Percentiles rank a stretch among this genome's conserved stretches.
Evolutionary conservation across 352 stramenopile species (phyloP).

Genomic region (Globisporangium spinosum): DNA sequence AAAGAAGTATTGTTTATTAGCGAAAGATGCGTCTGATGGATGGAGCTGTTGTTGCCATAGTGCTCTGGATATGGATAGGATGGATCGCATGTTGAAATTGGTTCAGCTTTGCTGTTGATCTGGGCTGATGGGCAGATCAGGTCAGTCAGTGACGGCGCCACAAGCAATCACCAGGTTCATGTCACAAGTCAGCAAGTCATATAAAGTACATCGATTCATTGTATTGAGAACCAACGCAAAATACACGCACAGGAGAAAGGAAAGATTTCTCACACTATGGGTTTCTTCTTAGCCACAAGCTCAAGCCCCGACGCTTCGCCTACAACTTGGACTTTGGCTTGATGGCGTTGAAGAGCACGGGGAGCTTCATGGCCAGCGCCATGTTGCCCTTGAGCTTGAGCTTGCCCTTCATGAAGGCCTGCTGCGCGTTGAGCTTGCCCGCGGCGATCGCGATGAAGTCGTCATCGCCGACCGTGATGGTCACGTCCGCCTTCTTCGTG

Average conservation of each 20-base stretch:
- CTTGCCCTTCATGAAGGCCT: constrained; percentile 95
- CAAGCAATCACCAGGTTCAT: not conserved
- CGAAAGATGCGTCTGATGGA: not conserved
- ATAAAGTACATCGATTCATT: not conserved
- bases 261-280: not conserved
- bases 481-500: constrained; percentile 74
- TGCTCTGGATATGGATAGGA: not conserved
- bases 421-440: constrained; percentile 89
- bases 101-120: not conserved
- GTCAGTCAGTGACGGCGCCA: not conserved
- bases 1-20: constrained; percentile 19
- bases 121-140: not conserved
- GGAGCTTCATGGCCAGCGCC: constrained; percentile 94
- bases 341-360: constrained; percentile 88
- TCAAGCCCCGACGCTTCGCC: constrained; percentile 1
- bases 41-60: not conserved
- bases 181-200: not conserved
- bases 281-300: not conserved
- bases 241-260: not conserved
- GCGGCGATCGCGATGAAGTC: constrained; percentile 80
- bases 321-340: constrained; percentile 80
- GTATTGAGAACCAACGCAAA: not conserved
- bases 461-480: constrained; percentile 65
- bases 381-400: constrained; percentile 96
- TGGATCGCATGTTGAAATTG: constrained; percentile 1